phyloP scores from a whole-genome alignment of 164 flowering plant genomes.

The Warburgia ugandensis region DNA sequence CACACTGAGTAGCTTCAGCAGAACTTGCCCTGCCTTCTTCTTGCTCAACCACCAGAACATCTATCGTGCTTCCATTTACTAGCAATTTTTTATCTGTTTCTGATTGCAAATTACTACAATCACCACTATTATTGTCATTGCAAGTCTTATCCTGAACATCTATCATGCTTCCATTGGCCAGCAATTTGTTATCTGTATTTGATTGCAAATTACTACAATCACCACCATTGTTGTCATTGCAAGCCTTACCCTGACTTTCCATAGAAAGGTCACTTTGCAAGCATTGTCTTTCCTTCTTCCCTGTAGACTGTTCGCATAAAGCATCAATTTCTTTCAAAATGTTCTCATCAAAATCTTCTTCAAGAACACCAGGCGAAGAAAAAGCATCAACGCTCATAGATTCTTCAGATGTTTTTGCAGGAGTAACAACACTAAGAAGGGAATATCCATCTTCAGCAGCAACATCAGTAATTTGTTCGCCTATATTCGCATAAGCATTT shows the following conservation, averaged over 20 bases:
- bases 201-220: constrained; percentile 4
- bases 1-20: constrained; percentile 9
- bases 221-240: too few species aligned
- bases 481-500: neutral
- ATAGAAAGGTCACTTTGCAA: neutral
- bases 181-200: constrained; percentile 5
- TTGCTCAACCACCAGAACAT: neutral
- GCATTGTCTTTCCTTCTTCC: constrained; percentile 15
- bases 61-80: constrained; percentile 8
- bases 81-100: constrained; percentile 4
- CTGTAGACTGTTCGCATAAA: constrained; percentile 45
- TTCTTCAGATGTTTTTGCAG: constrained; percentile 13
- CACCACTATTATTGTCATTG: too few species aligned
- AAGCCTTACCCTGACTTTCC: constrained; percentile 7
- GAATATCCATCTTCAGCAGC: constrained; percentile 3
- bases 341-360: constrained; percentile 62
- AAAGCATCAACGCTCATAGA: constrained; percentile 13
- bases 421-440: constrained; percentile 21
- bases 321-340: constrained; percentile 69
- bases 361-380: constrained; percentile 19
- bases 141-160: neutral
- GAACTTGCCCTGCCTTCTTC: constrained; percentile 3
- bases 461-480: neutral
- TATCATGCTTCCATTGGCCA: constrained; percentile 6
- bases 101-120: constrained; percentile 4